A percentile compares a stretch with the other conserved stretches of the same genome.
phyloP scores from a whole-genome alignment of 1,284 basidiomycete genomes.

The Microbotryum violaceum region DNA sequence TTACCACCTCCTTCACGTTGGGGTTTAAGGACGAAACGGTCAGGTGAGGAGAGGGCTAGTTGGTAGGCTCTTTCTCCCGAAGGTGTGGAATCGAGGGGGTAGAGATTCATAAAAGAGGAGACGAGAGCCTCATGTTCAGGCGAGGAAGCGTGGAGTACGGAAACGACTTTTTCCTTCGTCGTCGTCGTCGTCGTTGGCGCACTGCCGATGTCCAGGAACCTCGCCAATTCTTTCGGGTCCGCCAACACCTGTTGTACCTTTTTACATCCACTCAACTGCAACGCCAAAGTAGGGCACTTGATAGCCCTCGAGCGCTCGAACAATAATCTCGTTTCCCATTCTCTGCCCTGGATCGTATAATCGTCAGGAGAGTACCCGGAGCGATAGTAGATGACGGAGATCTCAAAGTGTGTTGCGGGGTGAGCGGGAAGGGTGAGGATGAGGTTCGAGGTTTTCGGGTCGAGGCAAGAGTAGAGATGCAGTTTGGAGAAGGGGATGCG shows the following conservation, averaged over 20 bases:
- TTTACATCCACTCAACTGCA: conserved; percentile 92
- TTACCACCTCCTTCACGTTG: conserved; percentile 96
- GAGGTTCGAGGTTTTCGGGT: conserved; percentile 4
- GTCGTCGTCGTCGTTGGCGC: background rate
- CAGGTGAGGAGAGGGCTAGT: conserved; percentile 50
- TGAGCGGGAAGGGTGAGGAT: conserved; percentile 5
- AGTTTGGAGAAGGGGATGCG: conserved; percentile 70
- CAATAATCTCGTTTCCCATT: conserved; percentile 63
- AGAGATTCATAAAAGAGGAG: conserved; percentile 71
- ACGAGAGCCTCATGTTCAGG: conserved; percentile 46
- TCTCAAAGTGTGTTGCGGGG: conserved; percentile 47
- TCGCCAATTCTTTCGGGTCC: conserved; percentile 62
- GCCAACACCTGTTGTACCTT: conserved; percentile 89
- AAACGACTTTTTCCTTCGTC: no score
- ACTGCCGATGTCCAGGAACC: conserved; percentile 46
- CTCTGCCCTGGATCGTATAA: conserved; percentile 52
- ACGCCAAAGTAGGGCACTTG: conserved; percentile 83
- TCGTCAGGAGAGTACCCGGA: conserved; percentile 81
- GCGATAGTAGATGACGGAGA: conserved; percentile 80
- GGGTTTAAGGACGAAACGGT: conserved; percentile 79
- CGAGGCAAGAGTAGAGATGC: conserved; percentile 30
- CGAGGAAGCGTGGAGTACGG: no score
- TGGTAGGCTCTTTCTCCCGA: conserved; percentile 47
- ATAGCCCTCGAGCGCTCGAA: conserved; percentile 76
- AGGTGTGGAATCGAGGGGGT: conserved; percentile 41